phyloP scores from a whole-genome alignment of 2,329 filamentous ascomycete species.

The Colletotrichum sp. region DNA sequence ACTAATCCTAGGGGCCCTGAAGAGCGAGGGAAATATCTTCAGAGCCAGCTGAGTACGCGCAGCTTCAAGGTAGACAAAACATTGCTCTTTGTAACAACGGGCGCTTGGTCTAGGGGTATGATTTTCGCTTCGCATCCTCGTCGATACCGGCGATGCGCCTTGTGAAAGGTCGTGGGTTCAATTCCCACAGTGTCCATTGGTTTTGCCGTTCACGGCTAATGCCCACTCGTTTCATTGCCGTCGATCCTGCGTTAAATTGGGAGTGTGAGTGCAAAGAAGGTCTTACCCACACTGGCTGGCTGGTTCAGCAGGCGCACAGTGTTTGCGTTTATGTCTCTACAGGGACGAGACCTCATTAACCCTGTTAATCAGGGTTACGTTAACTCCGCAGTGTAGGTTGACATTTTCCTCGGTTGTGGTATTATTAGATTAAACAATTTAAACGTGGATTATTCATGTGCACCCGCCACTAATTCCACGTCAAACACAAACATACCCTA shows the following conservation, averaged over 20 bases:
- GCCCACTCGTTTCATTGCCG: accelerated
- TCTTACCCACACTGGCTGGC: not conserved
- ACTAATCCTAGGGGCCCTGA: too few relatives aligned
- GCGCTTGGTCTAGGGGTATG: not conserved
- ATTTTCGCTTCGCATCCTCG: not conserved
- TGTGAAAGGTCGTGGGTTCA: constrained; percentile 1
- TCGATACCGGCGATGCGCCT: not conserved
- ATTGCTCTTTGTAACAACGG: accelerated
- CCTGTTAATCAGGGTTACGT: not conserved
- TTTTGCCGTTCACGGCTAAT: not conserved
- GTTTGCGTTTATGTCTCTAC: not conserved
- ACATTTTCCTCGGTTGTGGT: accelerated
- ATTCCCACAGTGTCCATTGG: not conserved
- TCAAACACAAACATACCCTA: not conserved
- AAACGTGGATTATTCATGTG: not conserved
- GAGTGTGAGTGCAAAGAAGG: not conserved
- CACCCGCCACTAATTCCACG: not conserved
- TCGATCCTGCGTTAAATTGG: not conserved
- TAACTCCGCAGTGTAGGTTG: not conserved
- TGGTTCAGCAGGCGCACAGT: not conserved
- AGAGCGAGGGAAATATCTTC: accelerated
- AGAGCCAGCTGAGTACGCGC: accelerated
- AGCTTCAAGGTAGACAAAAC: not conserved
- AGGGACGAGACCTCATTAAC: not conserved
- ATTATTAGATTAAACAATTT: not conserved